Evolutionary conservation across 345 rosid genomes (phyloP), one percentile per base, ranked within the genome.

Genomic region (Syzygium grande): DNA sequence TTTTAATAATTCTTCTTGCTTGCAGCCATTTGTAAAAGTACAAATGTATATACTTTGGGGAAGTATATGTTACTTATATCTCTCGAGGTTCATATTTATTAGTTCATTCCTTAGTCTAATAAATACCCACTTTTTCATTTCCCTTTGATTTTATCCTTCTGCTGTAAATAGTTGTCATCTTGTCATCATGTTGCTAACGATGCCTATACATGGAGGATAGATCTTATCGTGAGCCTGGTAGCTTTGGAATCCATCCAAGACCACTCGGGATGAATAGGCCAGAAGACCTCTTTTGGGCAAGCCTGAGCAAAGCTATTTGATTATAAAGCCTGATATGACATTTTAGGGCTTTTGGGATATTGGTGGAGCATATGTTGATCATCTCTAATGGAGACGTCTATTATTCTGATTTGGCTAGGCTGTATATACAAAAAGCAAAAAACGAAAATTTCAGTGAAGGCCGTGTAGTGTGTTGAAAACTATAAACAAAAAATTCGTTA

Each of bases 241-340:
- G 9, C 34, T n/a, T 27, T 16, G 34, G 14, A 59, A 61, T 13
- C 34, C 19, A 13, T 13, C 1, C 34, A 0, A 61, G 14, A 61
- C 9, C 7, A 4, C 29, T 61, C n/a, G 73, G n/a, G 34, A n/a
- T 9, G 1, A 61, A 5, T 3, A 0, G 17, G 17, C 17, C 0
- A 12, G 1, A 61, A 6, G 17, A 61, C 8, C 34, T 27, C 8
- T 61, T 61, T 10, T 0, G 34, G 1, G 0, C 16, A 61, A 61
- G 7, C 68, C 16, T n/a, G 15, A 61, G 9, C 15, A n/a, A n/a
- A n/a, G 73, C 13, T 29, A 61, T 27, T 12, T 7, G 17, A 12
- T 61, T 27, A n/a, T n/a, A 12, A 61, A n/a, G 34, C 73, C 17
- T 13, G 14, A n/a, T 13, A n/a, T 61, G 73, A 5, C 19, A n/a